These are phyloP conservation scores for Colletotrichum siamense DNA, from an alignment of 2,329 filamentous ascomycete species.

Conservation along the genomic window DNA sequence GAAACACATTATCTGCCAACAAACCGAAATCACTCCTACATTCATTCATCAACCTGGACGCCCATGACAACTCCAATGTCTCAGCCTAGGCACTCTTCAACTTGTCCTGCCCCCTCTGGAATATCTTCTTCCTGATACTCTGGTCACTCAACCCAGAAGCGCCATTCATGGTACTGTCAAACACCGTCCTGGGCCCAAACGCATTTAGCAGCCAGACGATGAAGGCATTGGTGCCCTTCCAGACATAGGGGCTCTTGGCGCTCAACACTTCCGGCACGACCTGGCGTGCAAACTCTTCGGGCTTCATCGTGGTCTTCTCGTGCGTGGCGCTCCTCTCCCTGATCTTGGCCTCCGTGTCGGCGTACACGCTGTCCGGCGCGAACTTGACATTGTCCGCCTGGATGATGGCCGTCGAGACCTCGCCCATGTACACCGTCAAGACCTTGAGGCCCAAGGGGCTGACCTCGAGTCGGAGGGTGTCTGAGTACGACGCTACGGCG, in stretches of 20 bases:
- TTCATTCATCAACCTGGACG: neutral
- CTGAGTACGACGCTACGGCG: slow-evolving; percentile 43
- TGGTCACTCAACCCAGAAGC: neutral
- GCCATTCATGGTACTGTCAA: slow-evolving; percentile 22
- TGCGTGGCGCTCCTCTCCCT: neutral
- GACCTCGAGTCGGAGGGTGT: slow-evolving; percentile 39
- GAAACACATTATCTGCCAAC: neutral
- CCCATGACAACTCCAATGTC: neutral
- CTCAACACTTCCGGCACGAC: neutral
- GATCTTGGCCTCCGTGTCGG: neutral
- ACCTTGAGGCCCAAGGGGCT: slow-evolving; percentile 42
- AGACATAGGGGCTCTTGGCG: neutral
- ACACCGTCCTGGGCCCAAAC: slow-evolving; percentile 39
- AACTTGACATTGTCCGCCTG: neutral
- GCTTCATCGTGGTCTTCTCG: neutral
- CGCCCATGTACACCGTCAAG: slow-evolving; percentile 36
- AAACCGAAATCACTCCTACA: accelerated
- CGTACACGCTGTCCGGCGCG: neutral
- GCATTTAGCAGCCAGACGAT: slow-evolving; percentile 27
- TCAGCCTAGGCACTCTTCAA: neutral
- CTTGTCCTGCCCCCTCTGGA: neutral
- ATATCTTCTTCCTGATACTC: neutral
- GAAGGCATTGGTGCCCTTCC: slow-evolving; percentile 14
- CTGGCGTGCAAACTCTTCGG: neutral
- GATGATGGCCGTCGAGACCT: neutral